phyloP scores from a whole-genome alignment of 345 rosid genomes.

The sweet orange (Citrus sinensis) region DNA sequence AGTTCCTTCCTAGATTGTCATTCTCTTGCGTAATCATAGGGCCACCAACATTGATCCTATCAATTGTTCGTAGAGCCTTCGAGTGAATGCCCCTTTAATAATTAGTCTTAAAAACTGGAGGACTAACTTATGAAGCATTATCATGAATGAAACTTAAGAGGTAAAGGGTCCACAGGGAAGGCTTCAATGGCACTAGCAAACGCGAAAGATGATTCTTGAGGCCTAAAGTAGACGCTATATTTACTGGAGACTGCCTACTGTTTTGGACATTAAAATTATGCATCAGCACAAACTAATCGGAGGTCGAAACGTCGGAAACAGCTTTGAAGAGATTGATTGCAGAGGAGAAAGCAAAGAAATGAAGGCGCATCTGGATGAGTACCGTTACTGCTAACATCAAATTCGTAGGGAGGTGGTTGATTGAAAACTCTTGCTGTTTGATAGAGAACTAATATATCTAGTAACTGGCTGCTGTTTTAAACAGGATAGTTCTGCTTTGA shows the following conservation, averaged over 20 bases:
- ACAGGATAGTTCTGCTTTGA: constrained; percentile 8
- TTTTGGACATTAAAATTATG: constrained; percentile 22
- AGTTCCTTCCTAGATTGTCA: constrained; percentile 40
- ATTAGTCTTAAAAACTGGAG: background rate
- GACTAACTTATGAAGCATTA: background rate
- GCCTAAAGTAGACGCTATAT: background rate
- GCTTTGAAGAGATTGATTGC: constrained; percentile 28
- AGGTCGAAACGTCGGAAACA: constrained; percentile 32
- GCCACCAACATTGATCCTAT: constrained; percentile 53
- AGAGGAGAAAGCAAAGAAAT: constrained; percentile 31
- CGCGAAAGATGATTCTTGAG: no score
- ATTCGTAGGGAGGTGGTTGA: constrained; percentile 25
- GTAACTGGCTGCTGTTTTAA: background rate
- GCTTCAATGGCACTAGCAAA: constrained; percentile 29
- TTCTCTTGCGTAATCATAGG: constrained; percentile 10
- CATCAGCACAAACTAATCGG: constrained; percentile 23
- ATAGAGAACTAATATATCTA: constrained; percentile 19
- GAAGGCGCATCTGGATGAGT: constrained; percentile 43
- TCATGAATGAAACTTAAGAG: constrained; percentile 22
- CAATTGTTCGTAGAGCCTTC: constrained; percentile 25
- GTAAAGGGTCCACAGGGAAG: constrained; percentile 29
- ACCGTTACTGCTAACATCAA: constrained; percentile 25
- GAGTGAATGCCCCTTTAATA: constrained; percentile 13
- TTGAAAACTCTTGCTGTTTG: constrained; percentile 47
- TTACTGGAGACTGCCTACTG: constrained; percentile 2